Conservation (phyloP, 2,329 filamentous ascomycete genomes). For the Colletotrichum tamarilloi region DNA sequence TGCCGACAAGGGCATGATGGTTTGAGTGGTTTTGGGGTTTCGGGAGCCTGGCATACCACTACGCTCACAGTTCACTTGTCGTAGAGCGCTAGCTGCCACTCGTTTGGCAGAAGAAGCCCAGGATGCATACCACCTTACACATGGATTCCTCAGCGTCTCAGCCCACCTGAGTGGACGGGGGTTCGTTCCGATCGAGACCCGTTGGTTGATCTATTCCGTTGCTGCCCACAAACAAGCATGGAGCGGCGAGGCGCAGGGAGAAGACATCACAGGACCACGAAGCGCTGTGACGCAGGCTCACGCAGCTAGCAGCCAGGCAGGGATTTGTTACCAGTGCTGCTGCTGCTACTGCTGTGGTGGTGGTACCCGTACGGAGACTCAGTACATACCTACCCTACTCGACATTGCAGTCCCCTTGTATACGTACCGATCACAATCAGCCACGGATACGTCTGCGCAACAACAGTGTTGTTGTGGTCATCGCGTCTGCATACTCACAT, state of each 20-base stretch:
- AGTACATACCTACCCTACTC: not conserved
- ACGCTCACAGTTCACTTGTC: not conserved
- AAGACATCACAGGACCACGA: conserved; percentile 34
- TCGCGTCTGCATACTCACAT: not conserved
- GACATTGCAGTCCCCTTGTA: not conserved
- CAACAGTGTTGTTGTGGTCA: not conserved
- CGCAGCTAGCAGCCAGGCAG: conserved; percentile 18
- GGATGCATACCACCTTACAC: conserved; percentile 18
- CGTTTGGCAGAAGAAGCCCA: not conserved
- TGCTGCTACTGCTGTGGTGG: not conserved
- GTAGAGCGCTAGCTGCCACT: not conserved
- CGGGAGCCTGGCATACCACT: not conserved
- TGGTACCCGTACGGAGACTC: not conserved
- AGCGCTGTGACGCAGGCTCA: conserved; percentile 29
- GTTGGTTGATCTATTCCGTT: conserved; percentile 28
- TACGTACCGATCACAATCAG: not conserved
- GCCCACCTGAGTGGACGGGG: conserved; percentile 14
- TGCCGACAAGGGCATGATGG: not conserved
- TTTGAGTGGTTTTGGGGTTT: not conserved
- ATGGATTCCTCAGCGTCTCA: conserved; percentile 29
- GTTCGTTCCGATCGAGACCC: conserved; percentile 17
- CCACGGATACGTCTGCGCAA: not conserved
- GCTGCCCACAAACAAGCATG: conserved; percentile 13
- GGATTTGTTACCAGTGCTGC: not conserved
- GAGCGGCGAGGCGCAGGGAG: conserved; percentile 31